Conservation (phyloP, 169 alveolate genomes). For the Plasmodium cynomolgi region DNA sequence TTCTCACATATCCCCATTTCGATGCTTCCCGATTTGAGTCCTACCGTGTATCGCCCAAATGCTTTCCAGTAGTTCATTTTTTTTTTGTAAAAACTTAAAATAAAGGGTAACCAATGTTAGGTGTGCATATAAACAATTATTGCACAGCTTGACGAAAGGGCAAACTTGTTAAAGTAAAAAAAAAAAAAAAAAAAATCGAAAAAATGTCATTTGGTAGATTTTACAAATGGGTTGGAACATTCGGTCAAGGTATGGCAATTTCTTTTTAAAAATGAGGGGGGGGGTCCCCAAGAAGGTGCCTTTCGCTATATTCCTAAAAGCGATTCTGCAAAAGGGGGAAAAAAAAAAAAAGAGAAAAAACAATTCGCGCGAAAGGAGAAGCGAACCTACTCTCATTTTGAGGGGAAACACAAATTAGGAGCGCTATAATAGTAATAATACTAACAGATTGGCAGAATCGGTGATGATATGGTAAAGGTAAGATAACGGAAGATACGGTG, state of each 20-base stretch:
- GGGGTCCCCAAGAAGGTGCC: background rate
- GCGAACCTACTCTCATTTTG: background rate
- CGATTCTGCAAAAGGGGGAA: constrained; percentile 1
- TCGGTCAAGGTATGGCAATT: background rate
- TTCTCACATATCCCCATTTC: background rate
- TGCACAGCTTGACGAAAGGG: background rate
- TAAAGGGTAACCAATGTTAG: background rate
- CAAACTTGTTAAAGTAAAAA: background rate
- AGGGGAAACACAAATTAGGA: background rate
- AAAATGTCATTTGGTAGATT: constrained; percentile 6
- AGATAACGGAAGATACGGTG: background rate
- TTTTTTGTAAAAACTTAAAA: background rate
- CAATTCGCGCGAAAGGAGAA: background rate
- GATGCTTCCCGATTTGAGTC: background rate
- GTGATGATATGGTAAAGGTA: background rate
- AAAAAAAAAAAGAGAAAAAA: background rate
- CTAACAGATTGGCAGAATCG: background rate
- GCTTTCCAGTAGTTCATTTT: background rate
- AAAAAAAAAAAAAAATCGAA: background rate
- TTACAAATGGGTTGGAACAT: background rate
- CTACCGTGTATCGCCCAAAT: background rate
- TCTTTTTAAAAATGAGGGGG: background rate
- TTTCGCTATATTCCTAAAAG: background rate
- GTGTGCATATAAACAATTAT: background rate
- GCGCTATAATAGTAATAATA: background rate